Percentiles rank a stretch among this genome's conserved stretches.
Evolutionary conservation across 179 eudicot genomes (phyloP).

Genomic region (Drosera spatulata): DNA sequence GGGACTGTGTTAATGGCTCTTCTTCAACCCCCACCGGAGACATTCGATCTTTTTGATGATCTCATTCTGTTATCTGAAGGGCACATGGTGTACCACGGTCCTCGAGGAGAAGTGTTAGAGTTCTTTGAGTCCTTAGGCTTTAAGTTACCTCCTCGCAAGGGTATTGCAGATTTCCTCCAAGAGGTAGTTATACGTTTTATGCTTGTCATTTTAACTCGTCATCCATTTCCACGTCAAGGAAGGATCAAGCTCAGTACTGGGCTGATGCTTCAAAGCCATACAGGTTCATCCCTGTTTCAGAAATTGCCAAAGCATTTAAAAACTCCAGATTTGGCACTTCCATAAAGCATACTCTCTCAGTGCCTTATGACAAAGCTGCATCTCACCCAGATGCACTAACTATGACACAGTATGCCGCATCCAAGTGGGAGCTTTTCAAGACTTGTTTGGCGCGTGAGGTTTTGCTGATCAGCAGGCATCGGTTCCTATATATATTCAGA

Average conservation of each 20-base stretch:
- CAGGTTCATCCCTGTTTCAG: slow-evolving; percentile 43
- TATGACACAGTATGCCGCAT: slow-evolving; percentile 37
- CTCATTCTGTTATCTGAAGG: slow-evolving; percentile 52
- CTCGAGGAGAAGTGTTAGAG: slow-evolving; percentile 37
- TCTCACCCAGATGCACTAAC: slow-evolving; percentile 54
- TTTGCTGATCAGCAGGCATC: slow-evolving; percentile 64
- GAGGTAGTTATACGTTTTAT: slow-evolving; percentile 28
- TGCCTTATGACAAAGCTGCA: slow-evolving; percentile 45
- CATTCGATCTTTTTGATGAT: slow-evolving; percentile 62
- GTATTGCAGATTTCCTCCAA: slow-evolving; percentile 63
- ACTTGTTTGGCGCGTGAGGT: slow-evolving; percentile 64
- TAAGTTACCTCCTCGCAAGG: slow-evolving; percentile 45
- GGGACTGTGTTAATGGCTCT: slow-evolving; percentile 61
- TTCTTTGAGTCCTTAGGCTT: slow-evolving; percentile 58
- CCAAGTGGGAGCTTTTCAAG: slow-evolving; percentile 61
- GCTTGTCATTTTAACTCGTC: background rate
- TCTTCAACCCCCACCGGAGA: slow-evolving; percentile 76
- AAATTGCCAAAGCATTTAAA: slow-evolving; percentile 62
- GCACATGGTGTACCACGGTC: slow-evolving; percentile 52
- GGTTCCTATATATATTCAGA: slow-evolving; percentile 77
- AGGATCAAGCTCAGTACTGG: slow-evolving; percentile 95
- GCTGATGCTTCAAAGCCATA: slow-evolving; percentile 69
- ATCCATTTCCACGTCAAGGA: slow-evolving; percentile 37
- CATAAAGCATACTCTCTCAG: slow-evolving; percentile 35
- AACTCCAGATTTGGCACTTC: slow-evolving; percentile 54